Conservation (phyloP, 768 basidiomycete genomes). For the Tulasnella sp. region DNA sequence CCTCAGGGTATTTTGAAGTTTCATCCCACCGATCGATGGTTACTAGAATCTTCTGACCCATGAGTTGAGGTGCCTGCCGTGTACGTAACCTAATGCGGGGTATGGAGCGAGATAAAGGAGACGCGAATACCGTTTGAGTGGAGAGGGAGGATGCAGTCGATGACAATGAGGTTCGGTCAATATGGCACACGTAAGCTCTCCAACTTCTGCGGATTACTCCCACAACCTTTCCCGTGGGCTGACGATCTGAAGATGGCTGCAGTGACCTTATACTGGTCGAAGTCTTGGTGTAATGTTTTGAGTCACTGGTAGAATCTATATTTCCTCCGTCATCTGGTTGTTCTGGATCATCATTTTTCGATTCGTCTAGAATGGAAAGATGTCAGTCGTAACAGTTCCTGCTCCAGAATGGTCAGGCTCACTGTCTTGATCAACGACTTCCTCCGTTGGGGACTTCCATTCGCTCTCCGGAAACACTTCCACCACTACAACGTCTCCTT, state of each 20-base stretch:
- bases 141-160: slow-evolving; percentile 65
- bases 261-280: slow-evolving; percentile 22
- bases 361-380: slow-evolving; percentile 39
- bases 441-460: slow-evolving; percentile 86
- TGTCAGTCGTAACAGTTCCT: not conserved
- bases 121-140: slow-evolving; percentile 86
- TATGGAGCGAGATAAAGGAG: slow-evolving; percentile 78
- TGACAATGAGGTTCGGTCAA: slow-evolving; percentile 78
- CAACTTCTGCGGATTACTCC: slow-evolving; percentile 93
- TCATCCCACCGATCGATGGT: slow-evolving; percentile 87
- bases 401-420: slow-evolving; percentile 20
- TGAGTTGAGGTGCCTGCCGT: slow-evolving; percentile 76
- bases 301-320: slow-evolving; percentile 28
- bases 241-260: slow-evolving; percentile 30
- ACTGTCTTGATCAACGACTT: slow-evolving; percentile 92
- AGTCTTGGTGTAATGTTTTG: slow-evolving; percentile 25
- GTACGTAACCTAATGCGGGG: slow-evolving; percentile 92
- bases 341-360: slow-evolving; percentile 80
- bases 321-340: slow-evolving; percentile 44
- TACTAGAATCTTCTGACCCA: slow-evolving; percentile 91
- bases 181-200: slow-evolving; percentile 94
- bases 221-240: slow-evolving; percentile 84
- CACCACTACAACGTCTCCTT: slow-evolving; percentile 86
- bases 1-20: slow-evolving; percentile 85
- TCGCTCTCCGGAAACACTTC: slow-evolving; percentile 75